These are phyloP conservation scores for Phellinidium pouzarii DNA, from an alignment of 1,284 basidiomycete genomes.

Conservation along the genomic window DNA sequence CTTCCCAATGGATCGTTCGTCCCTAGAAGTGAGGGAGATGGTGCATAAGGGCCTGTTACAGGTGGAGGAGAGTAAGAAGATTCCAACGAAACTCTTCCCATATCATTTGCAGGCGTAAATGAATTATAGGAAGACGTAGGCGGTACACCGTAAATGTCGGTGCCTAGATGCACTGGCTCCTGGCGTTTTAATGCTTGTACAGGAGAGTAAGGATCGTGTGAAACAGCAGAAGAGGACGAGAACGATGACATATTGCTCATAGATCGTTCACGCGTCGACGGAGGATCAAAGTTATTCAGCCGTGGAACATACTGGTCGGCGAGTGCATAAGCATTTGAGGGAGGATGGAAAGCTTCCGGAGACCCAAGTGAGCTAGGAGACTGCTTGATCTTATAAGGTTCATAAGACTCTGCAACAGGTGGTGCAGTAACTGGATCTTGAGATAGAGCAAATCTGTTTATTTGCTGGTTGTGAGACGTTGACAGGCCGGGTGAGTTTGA, in stretches of 20 bases:
- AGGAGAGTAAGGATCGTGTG: constrained; percentile 40
- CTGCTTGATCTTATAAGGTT: constrained; percentile 11
- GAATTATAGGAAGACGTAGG: constrained; percentile 21
- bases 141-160: constrained; percentile 25
- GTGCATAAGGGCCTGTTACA: constrained; percentile 48
- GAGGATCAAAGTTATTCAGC: constrained; percentile 1
- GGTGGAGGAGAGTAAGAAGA: constrained; percentile 13
- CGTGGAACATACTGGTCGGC: constrained; percentile 1
- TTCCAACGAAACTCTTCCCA: constrained; percentile 12
- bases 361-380: background rate
- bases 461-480: background rate
- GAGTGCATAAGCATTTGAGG: background rate
- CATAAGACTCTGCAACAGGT: background rate
- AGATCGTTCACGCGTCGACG: constrained; percentile 33
- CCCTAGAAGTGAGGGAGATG: constrained; percentile 70
- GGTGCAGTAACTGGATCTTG: background rate
- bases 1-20: constrained; percentile 80
- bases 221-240: constrained; percentile 31
- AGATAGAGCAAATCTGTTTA: background rate
- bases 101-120: background rate
- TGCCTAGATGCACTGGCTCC: constrained; percentile 24
- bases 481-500: constrained; percentile 1
- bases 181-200: constrained; percentile 23
- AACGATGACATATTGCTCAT: constrained; percentile 45
- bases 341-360: background rate